Percentiles rank a stretch among this genome's conserved stretches.
Conservation (phyloP, 768 basidiomycete species). For the Albatrellus ellisii region DNA sequence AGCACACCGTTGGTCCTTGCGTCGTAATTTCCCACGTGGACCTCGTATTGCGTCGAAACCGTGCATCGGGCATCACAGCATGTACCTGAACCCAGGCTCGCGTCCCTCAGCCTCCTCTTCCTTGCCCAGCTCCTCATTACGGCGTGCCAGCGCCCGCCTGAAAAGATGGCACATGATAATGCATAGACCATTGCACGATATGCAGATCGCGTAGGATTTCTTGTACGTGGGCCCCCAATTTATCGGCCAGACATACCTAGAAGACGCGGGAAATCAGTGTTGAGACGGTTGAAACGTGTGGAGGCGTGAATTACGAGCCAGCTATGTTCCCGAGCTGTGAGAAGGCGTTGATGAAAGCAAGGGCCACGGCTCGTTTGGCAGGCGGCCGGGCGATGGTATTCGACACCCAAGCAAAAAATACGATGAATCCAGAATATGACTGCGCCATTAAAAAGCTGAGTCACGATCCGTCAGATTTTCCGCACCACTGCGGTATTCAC, state of each 20-base stretch:
- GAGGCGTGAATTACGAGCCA: constrained; percentile 40
- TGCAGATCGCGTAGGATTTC: constrained; percentile 63
- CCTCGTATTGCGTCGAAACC: neutral
- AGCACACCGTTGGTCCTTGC: too few relatives aligned
- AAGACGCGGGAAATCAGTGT: neutral
- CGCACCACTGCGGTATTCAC: too few relatives aligned
- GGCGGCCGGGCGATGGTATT: constrained; percentile 59
- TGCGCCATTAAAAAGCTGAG: constrained; percentile 63
- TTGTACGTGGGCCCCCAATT: constrained; percentile 61
- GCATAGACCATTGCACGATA: constrained; percentile 33
- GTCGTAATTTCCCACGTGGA: too few relatives aligned
- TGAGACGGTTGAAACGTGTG: neutral
- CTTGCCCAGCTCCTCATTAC: constrained; percentile 22
- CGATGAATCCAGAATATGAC: constrained; percentile 58
- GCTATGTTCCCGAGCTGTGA: constrained; percentile 73
- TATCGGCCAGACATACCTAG: constrained; percentile 53
- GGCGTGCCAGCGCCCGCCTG: constrained; percentile 18
- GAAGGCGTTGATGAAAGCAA: constrained; percentile 71
- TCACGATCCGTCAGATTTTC: neutral
- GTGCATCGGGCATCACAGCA: constrained; percentile 23
- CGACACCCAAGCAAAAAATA: constrained; percentile 40
- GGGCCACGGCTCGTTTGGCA: constrained; percentile 70
- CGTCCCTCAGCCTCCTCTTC: constrained; percentile 28
- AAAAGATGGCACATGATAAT: constrained; percentile 26
- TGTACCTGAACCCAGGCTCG: constrained; percentile 30